Base-by-base conservation (phyloP, 768 basidiomycete genomes). In the Tricholoma bakamatsutake region DNA sequence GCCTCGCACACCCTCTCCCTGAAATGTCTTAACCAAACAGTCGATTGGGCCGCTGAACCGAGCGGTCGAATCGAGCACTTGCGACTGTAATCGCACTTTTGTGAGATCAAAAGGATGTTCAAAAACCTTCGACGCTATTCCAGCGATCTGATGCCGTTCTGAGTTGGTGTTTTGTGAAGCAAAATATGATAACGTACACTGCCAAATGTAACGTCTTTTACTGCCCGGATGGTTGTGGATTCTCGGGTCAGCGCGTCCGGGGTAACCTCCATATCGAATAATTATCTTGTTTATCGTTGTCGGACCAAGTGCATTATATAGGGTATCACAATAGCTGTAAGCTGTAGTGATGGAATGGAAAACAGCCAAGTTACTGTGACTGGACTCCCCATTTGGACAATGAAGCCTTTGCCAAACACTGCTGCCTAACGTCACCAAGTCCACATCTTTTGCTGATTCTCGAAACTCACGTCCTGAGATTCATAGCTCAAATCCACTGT, bases 81-180 rank as follows among this genome's bases (percentile, higher is more conserved):
- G 96, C 1, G 90, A 82, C 69, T 98, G 96, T 42, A 98, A 78
- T 49, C 95, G 82, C 56, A 97, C 95, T 74, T 97, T 98, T 54
- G 93, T 88, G 34, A 98, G 81, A 71, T 98, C 95, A 64, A 96
- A 93, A 0, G 96, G 96, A 67, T 97, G 93, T 73, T 96, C 94
- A 59, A 97, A 86, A 13, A 93, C 75, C 61, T 79, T 77, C 9
- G 93, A 87, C 8, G 81, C 76, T 76, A 96, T 93, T 24, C 95
- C 95, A 54, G 94, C 91, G 54, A 84, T 71, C 91, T 93, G 48
- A 21, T 24, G 17, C 39, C 6, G 35, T 30, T 34, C 50, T 40
- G 50, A 12, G 10, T 4, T 11, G 13, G 13, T 8, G 11, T 10
- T 24, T 1, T 3, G 21, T 35, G 47, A 7, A 37, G 12, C 34